Base-by-base conservation (phyloP, 441 rosid genomes). In the Lepidium campestre region DNA sequence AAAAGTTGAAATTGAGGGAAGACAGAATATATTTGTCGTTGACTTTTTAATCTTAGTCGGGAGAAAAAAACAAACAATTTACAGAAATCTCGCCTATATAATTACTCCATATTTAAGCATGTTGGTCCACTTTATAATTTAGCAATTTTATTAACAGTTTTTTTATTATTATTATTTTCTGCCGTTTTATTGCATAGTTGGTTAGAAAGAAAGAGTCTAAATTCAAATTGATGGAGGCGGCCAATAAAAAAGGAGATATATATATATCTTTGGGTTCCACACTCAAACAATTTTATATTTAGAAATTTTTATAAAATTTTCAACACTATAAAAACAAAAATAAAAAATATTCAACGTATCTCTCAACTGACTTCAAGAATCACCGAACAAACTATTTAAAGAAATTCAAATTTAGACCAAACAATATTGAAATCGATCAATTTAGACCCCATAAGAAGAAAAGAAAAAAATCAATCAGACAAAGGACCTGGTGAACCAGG, bases 351-450 rank as follows among this genome's bases (percentile, higher is more conserved):
- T 13, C 7, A 44, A 45, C 45, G 36, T 37, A 45, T 60, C 18
- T 65, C 52, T 57, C 66, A 65, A 40, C 53, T 31, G 58, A 29
- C 45, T 41, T 65, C 19, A 73, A 36, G 36, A 67, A 60, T 44
- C 29, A 59, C 75, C 41, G 40, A 72, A 42, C 50, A 42, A 50
- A 44, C 67, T 60, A 73, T 68, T 47, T 68, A 36, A 68, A 54
- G 10, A 48, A 37, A 55, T 13, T 62, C 10, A 55, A 47, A 32
- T 25, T 72, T 42, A 59, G 29, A 53, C 61, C 60, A 64, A 65
- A 64, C 60, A 71, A 31, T 49, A 39, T 35, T 14, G 8, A 57
- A 71, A 29, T 56, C 45, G 39, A 48, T 40, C 75, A 48, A 48
- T 47, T 48, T 67, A 67, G 37, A 39, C 60, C 45, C 50, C 53